Percentiles rank a stretch among this genome's conserved stretches.
Conservation (phyloP, 1,284 basidiomycete genomes). For the Austropuccinia psidii region DNA sequence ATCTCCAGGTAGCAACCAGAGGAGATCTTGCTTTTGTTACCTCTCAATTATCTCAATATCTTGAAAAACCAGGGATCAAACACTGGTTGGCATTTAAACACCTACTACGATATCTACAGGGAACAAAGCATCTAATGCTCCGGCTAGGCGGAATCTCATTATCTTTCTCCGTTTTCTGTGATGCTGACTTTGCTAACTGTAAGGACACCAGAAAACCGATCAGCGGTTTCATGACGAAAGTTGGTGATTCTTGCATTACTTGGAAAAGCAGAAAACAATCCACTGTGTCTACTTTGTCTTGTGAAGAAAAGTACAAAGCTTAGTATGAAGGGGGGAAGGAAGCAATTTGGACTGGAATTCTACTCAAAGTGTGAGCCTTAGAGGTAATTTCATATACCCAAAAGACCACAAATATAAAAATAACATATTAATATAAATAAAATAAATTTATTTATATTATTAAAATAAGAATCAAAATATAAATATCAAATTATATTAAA, state of each 20-base stretch:
- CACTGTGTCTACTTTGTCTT: background rate
- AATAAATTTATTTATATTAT: no score
- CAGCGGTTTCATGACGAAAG: background rate
- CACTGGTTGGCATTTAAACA: constrained; percentile 1
- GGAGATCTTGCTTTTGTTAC: background rate
- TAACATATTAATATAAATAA: no score
- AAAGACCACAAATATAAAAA: no score
- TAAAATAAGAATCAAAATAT: no score
- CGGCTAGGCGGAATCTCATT: no score
- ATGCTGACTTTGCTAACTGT: background rate
- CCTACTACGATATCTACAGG: background rate
- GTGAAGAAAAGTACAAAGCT: background rate
- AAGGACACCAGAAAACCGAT: background rate
- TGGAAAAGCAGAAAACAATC: background rate
- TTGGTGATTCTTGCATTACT: background rate
- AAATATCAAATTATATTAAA: no score
- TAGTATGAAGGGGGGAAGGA: background rate
- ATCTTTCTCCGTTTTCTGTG: background rate
- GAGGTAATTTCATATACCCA: no score
- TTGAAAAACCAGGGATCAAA: background rate
- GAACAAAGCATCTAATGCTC: background rate
- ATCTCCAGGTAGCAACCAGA: background rate
- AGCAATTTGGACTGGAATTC: background rate
- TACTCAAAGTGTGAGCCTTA: no score
- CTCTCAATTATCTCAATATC: background rate